Percentiles rank a stretch among this genome's conserved stretches.
phyloP scores from a whole-genome alignment of 495 filamentous ascomycete genomes.

The Neurospora sp. region DNA sequence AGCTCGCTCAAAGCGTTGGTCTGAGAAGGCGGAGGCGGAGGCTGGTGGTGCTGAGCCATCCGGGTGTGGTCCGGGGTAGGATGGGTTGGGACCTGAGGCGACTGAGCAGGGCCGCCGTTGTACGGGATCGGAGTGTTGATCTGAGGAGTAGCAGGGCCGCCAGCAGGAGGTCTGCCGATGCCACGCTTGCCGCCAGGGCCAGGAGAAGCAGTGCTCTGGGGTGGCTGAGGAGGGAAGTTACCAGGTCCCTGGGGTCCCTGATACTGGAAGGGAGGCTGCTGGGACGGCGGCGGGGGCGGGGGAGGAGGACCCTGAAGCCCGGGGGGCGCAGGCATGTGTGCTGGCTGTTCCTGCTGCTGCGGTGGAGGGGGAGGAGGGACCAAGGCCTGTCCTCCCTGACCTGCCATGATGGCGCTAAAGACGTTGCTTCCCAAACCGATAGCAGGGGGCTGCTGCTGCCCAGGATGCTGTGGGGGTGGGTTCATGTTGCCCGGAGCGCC shows the following conservation, averaged over 20 bases:
- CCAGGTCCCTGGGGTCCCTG: constrained; percentile 35
- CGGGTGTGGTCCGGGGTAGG: constrained; percentile 55
- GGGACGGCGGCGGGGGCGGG: constrained; percentile 43
- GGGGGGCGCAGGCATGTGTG: constrained; percentile 55
- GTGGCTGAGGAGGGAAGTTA: constrained; percentile 53
- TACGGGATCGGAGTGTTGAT: constrained; percentile 76
- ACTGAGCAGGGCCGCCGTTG: constrained; percentile 58
- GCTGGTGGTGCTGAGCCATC: constrained; percentile 23
- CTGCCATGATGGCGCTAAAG: constrained; percentile 93
- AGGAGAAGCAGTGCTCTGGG: constrained; percentile 76
- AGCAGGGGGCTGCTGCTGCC: constrained; percentile 57
- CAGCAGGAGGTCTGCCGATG: constrained; percentile 47
- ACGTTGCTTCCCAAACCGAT: constrained; percentile 90
- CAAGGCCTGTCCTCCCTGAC: constrained; percentile 74
- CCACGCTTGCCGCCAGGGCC: constrained; percentile 62
- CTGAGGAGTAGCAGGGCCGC: constrained; percentile 79
- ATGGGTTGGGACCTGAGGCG: constrained; percentile 71
- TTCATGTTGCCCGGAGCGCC: constrained; percentile 56
- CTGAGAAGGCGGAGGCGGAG: constrained; percentile 38
- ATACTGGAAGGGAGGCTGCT: constrained; percentile 43
- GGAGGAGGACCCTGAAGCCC: constrained; percentile 53
- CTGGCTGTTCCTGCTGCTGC: constrained; percentile 43
- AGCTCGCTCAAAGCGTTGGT: constrained; percentile 78
- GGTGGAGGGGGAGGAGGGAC: constrained; percentile 76
- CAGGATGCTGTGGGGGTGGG: constrained; percentile 58